Percentiles rank a stretch among this genome's conserved stretches.
phyloP scores from a whole-genome alignment of 208 protist genomes.

The Trypanosoma cruzi region DNA sequence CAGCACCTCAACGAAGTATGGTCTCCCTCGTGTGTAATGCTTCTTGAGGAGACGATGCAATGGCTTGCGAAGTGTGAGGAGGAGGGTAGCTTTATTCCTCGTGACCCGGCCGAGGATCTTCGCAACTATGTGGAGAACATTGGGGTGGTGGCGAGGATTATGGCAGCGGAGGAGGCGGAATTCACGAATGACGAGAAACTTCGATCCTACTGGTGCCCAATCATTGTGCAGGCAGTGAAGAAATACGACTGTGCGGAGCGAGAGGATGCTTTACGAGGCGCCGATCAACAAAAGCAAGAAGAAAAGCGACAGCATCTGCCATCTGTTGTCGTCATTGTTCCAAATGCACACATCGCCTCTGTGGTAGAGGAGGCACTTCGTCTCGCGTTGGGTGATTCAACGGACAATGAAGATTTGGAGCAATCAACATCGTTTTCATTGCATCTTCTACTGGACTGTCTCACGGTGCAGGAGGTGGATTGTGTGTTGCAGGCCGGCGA shows the following conservation, averaged over 20 bases:
- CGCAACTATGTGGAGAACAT: conserved; percentile 70
- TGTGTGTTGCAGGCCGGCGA: conserved; percentile 6
- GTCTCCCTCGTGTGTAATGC: conserved; percentile 35
- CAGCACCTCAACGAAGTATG: not conserved
- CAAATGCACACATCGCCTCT: conserved; percentile 25
- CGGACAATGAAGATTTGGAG: conserved; percentile 4
- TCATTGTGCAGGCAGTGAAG: conserved; percentile 54
- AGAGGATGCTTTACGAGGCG: conserved; percentile 6
- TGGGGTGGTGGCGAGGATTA: conserved; percentile 69
- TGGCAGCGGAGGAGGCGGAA: conserved; percentile 65
- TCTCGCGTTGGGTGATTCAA: conserved; percentile 8
- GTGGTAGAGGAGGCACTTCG: conserved; percentile 12
- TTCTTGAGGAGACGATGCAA: conserved; percentile 84
- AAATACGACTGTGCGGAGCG: conserved; percentile 64
- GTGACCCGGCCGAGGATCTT: conserved; percentile 58
- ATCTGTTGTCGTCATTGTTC: conserved; percentile 37
- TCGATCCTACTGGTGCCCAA: conserved; percentile 54
- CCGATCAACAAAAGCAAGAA: not conserved
- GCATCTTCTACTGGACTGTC: conserved; percentile 13
- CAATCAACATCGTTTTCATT: conserved; percentile 30
- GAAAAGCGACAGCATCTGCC: conserved; percentile 12
- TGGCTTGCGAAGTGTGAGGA: conserved; percentile 77
- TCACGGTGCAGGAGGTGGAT: conserved; percentile 8
- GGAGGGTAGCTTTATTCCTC: conserved; percentile 66
- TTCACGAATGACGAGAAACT: conserved; percentile 56